Base-by-base conservation (phyloP, 2,329 filamentous ascomycete genomes). In the Fusarium odoratissimum region DNA sequence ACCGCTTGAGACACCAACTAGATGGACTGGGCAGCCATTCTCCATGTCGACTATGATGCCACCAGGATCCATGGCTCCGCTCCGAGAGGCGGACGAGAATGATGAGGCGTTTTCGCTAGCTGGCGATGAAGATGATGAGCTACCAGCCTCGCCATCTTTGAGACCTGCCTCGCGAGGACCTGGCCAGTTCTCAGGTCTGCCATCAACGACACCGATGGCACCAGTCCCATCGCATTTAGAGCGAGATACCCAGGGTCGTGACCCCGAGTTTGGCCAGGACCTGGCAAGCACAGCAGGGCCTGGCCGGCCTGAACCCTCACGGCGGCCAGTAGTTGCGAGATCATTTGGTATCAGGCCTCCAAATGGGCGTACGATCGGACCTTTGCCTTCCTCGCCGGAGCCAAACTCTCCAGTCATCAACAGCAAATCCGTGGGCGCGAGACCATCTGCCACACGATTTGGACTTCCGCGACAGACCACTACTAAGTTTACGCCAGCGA, bases 221-320 rank as follows among this genome's bases (percentile, higher is more conserved):
- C 83, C 84, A 19, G 76, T 86, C 11, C 82, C 84, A 11, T 83
- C 82, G 2, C 82, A 85, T n/a, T 78, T 85, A n/a, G 82, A 84
- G 64, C 75, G 78, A 31, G 79, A 82, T 40, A 74, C 82, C 6
- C 77, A 79, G 44, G 76, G 64, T 21, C 75, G 65, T 28, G 71
- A 66, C 19, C 67, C 56, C 37, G 69, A 67, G 35, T 30, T 60
- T 11, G 60, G 60, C n/a, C 51, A 42, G 19, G 45, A 28, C 17
- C 41, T 49, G 16, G 59, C 38, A n/a, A 66, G 31, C 23, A 57
- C 68, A 31, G 33, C 52, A 33, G 61, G 46, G 10, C 33, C 44
- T 28, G 56, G 52, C 9, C 60, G 55, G 25, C 30, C 46, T 33
- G 45, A 54, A 19, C 52, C 45, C 13, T 55, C 41, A 11, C 42